Conservation (phyloP, 495 filamentous ascomycete species). For the Xylaria sp. region DNA sequence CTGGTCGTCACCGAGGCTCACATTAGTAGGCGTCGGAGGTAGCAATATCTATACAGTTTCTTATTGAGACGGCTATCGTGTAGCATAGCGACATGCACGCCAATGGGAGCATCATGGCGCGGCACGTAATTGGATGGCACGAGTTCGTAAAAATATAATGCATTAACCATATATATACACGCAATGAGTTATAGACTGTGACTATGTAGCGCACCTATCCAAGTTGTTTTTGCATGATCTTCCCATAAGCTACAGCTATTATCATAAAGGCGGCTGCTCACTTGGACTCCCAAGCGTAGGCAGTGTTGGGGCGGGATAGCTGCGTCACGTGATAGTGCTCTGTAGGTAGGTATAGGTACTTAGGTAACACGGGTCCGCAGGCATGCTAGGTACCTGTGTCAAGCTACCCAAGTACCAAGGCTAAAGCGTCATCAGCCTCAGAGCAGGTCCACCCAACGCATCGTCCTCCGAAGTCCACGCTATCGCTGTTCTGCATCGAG, state of each 20-base stretch:
- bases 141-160: constrained; percentile 21
- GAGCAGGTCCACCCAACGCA: not conserved
- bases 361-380: no score
- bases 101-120: constrained; percentile 6
- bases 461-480: not conserved
- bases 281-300: not conserved
- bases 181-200: not conserved
- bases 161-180: no score
- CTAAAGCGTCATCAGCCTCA: constrained; percentile 11
- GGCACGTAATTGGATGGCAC: constrained; percentile 15
- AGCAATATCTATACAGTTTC: constrained; percentile 29
- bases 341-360: not conserved
- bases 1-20: constrained; percentile 18
- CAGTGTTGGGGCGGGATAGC: not conserved
- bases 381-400: no score
- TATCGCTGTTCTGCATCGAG: not conserved
- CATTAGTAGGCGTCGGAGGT: constrained; percentile 29
- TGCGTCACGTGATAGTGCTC: not conserved
- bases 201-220: not conserved
- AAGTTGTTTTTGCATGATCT: not conserved
- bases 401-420: constrained; percentile 5
- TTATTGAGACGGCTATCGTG: not conserved
- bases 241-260: no score
- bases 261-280: not conserved
- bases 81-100: constrained; percentile 3